phyloP scores from a whole-genome alignment of 176 grass and related monocot species.

The Aegilops bicornis region DNA sequence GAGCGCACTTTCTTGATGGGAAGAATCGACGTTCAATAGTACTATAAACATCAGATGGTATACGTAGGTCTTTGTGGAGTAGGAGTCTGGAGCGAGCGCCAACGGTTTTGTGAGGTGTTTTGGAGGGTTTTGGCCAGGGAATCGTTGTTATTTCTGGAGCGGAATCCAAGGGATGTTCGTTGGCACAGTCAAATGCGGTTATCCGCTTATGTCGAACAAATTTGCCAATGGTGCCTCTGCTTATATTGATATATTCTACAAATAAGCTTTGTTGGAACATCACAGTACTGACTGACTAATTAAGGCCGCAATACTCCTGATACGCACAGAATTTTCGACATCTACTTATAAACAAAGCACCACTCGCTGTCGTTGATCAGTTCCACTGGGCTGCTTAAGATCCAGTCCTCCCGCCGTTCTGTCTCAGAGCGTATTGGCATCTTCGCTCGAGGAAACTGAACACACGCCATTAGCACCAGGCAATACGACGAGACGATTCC shows the following conservation, averaged over 20 bases:
- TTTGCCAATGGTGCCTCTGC: background rate
- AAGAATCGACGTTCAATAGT: background rate
- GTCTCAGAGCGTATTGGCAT: background rate
- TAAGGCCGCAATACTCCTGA: background rate
- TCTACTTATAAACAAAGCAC: background rate
- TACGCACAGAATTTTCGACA: background rate
- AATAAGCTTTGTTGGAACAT: background rate
- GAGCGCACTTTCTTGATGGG: background rate
- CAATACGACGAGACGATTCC: background rate
- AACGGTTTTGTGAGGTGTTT: background rate
- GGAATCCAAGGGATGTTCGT: constrained; percentile 30
- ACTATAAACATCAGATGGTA: background rate
- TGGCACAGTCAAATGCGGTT: background rate
- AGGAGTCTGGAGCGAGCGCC: background rate
- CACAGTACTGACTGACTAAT: background rate
- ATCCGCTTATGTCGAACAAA: background rate
- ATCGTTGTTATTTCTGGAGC: constrained; percentile 36
- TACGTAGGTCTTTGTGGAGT: background rate
- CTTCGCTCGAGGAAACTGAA: background rate
- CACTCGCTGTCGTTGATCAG: background rate
- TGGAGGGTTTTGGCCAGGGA: constrained; percentile 39
- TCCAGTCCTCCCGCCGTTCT: background rate
- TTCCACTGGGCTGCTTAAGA: background rate
- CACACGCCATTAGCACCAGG: background rate
- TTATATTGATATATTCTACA: background rate